Evolutionary conservation across 345 rosid genomes (phyloP), one percentile per base, ranked within the genome.

Genomic region (Syzygium jambos): DNA sequence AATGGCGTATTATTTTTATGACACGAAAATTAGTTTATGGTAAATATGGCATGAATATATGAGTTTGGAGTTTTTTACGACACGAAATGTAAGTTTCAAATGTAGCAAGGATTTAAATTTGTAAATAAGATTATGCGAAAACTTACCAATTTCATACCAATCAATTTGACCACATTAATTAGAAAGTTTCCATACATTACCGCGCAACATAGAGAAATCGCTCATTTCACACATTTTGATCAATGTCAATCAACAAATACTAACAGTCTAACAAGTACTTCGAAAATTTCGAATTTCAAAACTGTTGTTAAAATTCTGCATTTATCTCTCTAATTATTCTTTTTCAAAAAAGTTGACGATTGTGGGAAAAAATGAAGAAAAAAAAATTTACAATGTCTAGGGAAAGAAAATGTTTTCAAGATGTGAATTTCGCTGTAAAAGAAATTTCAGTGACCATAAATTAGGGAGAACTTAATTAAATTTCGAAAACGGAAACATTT

Each of bases 21-120:
- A 10, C 0, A 8, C 1, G 16, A 0, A 65, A 19, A 29, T 65
- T 15, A 30, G 2, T 29, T 29, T 30, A 0, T 0, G 0, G 19
- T 29, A 14, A 7, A 65, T 65, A 12, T 1, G 4, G 0, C 19
- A 4, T 30, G 0, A 34, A 29, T 65, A 30, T 65, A 34, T 3
- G 4, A n/a, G 2, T n/a, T 27, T n/a, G 8, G 19, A 30, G 1
- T 30, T 55, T 65, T 65, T 65, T 2, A 16, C 4, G 10, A 29
- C 5, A 15, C 10, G 1, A 16, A 7, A 68, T n/a, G 19, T 5
- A 12, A 12, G 34, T 27, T n/a, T 61, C 9, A 34, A 73, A 73
- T 34, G 19, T 73, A 38, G 49, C 4, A 10, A 73, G 49, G 21
- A 73, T 73, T 38, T 23, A 34, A 34, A 73, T 19, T 19, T 34